Evolutionary conservation across 2,329 filamentous ascomycete genomes (phyloP).

Genomic region (Alternaria consortialis): DNA sequence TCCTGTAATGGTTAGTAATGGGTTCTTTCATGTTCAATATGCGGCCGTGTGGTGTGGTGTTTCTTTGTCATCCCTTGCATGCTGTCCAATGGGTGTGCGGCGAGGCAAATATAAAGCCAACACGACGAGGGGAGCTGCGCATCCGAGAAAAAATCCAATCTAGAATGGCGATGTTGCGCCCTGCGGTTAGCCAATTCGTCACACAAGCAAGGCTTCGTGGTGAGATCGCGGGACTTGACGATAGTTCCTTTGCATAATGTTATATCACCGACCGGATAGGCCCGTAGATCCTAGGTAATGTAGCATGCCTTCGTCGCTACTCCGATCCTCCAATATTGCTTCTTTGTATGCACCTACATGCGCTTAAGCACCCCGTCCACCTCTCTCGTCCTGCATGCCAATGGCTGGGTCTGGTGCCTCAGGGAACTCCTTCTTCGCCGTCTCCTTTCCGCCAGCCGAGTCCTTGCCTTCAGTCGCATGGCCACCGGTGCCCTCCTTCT

Average conservation of each 20-base stretch:
- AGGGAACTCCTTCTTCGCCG: slow-evolving; percentile 59
- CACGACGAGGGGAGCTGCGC: not conserved
- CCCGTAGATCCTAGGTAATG: not conserved
- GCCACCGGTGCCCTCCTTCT: slow-evolving; percentile 49
- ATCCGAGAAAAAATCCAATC: not conserved
- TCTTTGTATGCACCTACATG: not conserved
- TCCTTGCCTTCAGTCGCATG: slow-evolving; percentile 53
- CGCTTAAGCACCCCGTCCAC: slow-evolving; percentile 53
- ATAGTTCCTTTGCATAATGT: not conserved
- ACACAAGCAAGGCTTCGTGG: not conserved
- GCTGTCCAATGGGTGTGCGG: not conserved
- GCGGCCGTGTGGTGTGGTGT: not conserved
- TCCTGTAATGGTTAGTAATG: not conserved
- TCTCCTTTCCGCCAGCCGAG: slow-evolving; percentile 45
- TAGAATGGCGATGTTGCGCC: not conserved
- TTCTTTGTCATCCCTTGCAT: slow-evolving; percentile 3
- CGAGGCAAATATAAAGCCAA: not conserved
- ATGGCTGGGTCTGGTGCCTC: slow-evolving; percentile 58
- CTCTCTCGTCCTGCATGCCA: slow-evolving; percentile 62
- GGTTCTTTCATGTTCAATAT: not conserved
- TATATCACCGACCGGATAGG: not conserved
- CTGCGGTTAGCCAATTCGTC: not conserved
- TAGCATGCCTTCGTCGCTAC: not conserved
- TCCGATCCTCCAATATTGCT: not conserved
- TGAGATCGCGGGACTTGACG: not conserved